Conservation (phyloP, 257 asterid species). For the Scutellaria galericulata region DNA sequence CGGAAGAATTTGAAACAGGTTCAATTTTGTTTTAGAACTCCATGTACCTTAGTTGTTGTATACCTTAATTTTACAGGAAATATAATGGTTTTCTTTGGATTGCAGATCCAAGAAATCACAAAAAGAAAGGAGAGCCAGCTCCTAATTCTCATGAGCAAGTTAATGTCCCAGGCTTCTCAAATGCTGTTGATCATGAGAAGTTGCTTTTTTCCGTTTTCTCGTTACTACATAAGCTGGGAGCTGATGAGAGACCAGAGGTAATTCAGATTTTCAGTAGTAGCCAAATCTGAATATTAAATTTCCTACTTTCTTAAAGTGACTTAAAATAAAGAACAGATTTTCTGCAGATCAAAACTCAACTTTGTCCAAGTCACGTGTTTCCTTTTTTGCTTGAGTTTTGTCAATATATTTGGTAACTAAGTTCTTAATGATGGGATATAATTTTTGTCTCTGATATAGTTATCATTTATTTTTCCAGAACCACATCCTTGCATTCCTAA, state of each 20-base stretch:
- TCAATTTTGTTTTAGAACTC: constrained; percentile 33
- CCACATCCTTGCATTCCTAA: constrained; percentile 2
- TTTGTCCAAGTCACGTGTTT: constrained; percentile 12
- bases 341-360: constrained; percentile 17
- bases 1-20: constrained; percentile 69
- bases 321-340: constrained; percentile 7
- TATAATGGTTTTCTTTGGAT: constrained; percentile 39
- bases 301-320: constrained; percentile 4
- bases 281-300: neutral
- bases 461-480: neutral
- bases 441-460: neutral
- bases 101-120: constrained; percentile 59
- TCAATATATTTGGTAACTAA: constrained; percentile 12
- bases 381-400: constrained; percentile 25
- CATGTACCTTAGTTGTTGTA: constrained; percentile 4
- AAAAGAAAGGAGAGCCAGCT: constrained; percentile 44
- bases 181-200: constrained; percentile 65
- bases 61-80: constrained; percentile 27
- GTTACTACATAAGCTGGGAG: constrained; percentile 83
- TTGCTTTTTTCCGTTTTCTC: constrained; percentile 86
- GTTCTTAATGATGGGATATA: constrained; percentile 26
- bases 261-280: constrained; percentile 34
- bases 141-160: constrained; percentile 45
- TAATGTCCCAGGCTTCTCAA: constrained; percentile 43
- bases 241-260: constrained; percentile 99